phyloP scores from a whole-genome alignment of 2,329 filamentous ascomycete species.

The Aspergillus sojae region DNA sequence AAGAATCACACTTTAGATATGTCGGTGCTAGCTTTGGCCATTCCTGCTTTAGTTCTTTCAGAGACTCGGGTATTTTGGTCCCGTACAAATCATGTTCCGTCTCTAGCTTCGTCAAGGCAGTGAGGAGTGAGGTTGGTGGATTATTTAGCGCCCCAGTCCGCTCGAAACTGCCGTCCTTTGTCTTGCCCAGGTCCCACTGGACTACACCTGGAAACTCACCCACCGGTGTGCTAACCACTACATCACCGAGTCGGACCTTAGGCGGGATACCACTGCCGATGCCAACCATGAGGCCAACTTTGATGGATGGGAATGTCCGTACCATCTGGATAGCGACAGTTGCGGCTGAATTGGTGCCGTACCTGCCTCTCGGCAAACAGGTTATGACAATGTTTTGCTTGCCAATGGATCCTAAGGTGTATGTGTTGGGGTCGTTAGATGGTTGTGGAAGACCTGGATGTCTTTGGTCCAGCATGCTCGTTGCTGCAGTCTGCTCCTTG shows the following conservation, averaged over 20 bases:
- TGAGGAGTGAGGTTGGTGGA: not conserved
- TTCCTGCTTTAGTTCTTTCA: not conserved
- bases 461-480: too few relatives aligned
- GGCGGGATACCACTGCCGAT: conserved; percentile 25
- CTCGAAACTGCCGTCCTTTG: not conserved
- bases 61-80: not conserved
- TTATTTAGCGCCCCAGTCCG: not conserved
- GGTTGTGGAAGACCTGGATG: too few relatives aligned
- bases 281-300: conserved; percentile 24
- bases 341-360: not conserved
- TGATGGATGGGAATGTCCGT: conserved; percentile 20
- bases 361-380: too few relatives aligned
- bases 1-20: not conserved
- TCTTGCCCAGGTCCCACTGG: conserved; percentile 15
- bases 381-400: too few relatives aligned
- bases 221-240: conserved; percentile 24
- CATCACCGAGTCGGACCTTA: conserved; percentile 26
- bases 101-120: not conserved
- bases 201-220: conserved; percentile 6
- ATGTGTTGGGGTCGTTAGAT: too few relatives aligned
- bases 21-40: not conserved
- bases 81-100: not conserved
- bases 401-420: too few relatives aligned
- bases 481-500: too few relatives aligned
- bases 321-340: not conserved